Evolutionary conservation across 2,329 filamentous ascomycete genomes (phyloP).

Genomic region (Aureobasidium pullulans): DNA sequence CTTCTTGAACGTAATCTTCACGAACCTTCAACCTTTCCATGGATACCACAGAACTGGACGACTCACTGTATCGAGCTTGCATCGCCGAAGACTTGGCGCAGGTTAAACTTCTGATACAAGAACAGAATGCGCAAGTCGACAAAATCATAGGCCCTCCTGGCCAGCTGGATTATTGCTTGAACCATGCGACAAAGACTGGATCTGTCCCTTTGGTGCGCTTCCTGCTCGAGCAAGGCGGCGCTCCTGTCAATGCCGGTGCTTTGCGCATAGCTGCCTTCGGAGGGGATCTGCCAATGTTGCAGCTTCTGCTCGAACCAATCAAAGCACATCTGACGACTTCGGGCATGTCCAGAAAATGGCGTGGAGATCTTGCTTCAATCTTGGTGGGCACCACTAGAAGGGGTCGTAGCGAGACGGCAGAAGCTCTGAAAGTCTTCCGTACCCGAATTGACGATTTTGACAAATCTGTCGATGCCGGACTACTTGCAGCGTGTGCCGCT

Average conservation of each 20-base stretch:
- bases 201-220: slow-evolving; percentile 5
- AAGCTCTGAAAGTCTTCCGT: slow-evolving; percentile 5
- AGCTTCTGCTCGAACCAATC: slow-evolving; percentile 8
- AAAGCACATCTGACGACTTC: background rate
- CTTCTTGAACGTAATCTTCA: background rate
- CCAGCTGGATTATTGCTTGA: slow-evolving; percentile 6
- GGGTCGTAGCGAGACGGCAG: slow-evolving; percentile 4
- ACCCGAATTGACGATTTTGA: background rate
- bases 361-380: slow-evolving; percentile 1
- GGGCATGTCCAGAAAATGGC: slow-evolving; percentile 11
- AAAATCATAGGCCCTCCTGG: slow-evolving; percentile 3
- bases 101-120: background rate
- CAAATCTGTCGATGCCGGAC: background rate
- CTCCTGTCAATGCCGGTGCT: slow-evolving; percentile 2
- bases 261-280: background rate
- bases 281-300: slow-evolving; percentile 6
- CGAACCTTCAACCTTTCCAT: background rate
- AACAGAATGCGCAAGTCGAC: background rate
- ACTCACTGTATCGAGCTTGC: slow-evolving; percentile 1
- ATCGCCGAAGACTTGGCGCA: background rate
- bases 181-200: background rate
- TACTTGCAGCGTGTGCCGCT: slow-evolving; percentile 5
- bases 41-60: background rate
- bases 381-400: background rate
- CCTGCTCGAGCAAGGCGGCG: background rate